Percentiles rank a stretch among this genome's conserved stretches.
These are phyloP conservation scores for Solanum ossicruentum DNA, from an alignment of 257 asterid genomes.

Conservation along the genomic window DNA sequence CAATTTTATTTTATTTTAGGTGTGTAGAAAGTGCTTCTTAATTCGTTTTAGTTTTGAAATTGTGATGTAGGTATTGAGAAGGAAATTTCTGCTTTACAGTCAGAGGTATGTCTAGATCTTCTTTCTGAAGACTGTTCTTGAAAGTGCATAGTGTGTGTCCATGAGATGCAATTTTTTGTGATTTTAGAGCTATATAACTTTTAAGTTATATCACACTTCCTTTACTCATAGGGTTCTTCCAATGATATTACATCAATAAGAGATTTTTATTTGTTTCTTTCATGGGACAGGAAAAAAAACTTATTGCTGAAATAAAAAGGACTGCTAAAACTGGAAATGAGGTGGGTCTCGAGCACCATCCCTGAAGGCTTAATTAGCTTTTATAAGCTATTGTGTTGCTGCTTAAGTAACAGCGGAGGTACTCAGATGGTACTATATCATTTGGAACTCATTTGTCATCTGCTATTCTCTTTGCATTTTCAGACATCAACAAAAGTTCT, in stretches of 20 bases:
- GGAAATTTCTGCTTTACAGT: slow-evolving; percentile 59
- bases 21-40: neutral
- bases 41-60: neutral
- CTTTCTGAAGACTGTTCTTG: neutral
- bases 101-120: slow-evolving; percentile 40
- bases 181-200: neutral
- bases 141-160: neutral
- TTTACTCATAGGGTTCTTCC: neutral
- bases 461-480: neutral
- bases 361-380: neutral
- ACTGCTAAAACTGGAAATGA: slow-evolving; percentile 98
- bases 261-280: neutral
- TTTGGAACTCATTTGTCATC: neutral
- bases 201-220: neutral
- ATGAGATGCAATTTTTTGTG: neutral
- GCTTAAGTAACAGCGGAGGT: neutral
- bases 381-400: neutral
- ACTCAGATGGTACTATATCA: neutral
- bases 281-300: slow-evolving; percentile 70
- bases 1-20: neutral
- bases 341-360: slow-evolving; percentile 19
- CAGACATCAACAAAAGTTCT: slow-evolving; percentile 85
- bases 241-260: neutral
- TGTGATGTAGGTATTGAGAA: slow-evolving; percentile 54
- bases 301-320: slow-evolving; percentile 87